These are phyloP conservation scores for Malassezia brasiliensis DNA, from an alignment of 1,284 basidiomycete genomes.

Conservation along the genomic window DNA sequence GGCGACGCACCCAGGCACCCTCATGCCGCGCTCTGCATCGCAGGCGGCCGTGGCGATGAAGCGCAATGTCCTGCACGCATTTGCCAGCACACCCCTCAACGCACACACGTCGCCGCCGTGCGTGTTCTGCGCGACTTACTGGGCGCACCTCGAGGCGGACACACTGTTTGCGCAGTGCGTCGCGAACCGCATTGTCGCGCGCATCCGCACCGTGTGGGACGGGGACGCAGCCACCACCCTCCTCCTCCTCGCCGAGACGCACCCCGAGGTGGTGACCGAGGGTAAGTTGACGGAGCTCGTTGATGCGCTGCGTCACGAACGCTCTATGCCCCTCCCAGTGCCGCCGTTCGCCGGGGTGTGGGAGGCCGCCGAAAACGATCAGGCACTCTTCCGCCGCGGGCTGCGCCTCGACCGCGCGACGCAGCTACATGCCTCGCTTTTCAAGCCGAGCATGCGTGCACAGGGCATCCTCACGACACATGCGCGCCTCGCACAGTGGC, in stretches of 20 bases:
- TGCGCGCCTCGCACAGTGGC: slow-evolving; percentile 30
- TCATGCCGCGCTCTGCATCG: neutral
- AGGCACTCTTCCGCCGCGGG: neutral
- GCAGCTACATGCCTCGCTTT: slow-evolving; percentile 24
- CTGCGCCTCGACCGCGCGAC: slow-evolving; percentile 26
- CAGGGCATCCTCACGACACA: slow-evolving; percentile 23
- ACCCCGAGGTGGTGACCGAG: neutral
- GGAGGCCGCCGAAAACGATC: neutral
- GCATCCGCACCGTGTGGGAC: neutral
- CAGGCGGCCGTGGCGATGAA: slow-evolving; percentile 2
- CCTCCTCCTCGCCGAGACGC: neutral
- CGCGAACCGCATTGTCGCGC: slow-evolving; percentile 18
- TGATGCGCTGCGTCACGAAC: neutral
- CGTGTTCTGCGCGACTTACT: neutral
- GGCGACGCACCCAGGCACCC: neutral
- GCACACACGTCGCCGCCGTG: neutral
- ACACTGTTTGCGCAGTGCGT: slow-evolving; percentile 28
- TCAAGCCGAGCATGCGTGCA: slow-evolving; percentile 22
- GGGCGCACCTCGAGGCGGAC: slow-evolving; percentile 10
- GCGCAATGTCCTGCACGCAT: slow-evolving; percentile 13
- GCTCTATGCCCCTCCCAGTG: slow-evolving; percentile 18
- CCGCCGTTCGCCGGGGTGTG: neutral
- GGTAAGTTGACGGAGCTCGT: neutral
- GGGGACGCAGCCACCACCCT: neutral
- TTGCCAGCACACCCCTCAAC: neutral